Base-by-base conservation (phyloP, 1,284 basidiomycete species). In the Sporisorium graminicola region DNA sequence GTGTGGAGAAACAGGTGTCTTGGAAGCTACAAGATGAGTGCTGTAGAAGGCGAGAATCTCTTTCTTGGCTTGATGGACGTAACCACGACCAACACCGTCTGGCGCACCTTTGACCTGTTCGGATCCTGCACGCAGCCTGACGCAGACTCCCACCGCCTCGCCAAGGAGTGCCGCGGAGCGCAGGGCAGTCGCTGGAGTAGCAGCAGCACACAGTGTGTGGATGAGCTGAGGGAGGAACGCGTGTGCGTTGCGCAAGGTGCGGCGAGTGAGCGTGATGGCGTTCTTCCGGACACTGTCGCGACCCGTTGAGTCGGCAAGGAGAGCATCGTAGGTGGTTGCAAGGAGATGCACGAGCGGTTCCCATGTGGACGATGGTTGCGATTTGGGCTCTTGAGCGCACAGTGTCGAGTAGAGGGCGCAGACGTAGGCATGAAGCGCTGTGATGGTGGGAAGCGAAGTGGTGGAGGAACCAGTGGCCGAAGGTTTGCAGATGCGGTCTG, bases 381-480 rank as follows among this genome's bases (percentile, higher is more conserved):
- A 20, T 31, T 58, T 60, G 14, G 35, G 24, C 26, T 27, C 24
- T n/a, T 9, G 62, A 14, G 18, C 58, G 75, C 90, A 90, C 65
- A 76, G 24, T 20, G 65, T 58, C 16, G 74, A 72, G 80, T 92
- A 93, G 44, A 93, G 85, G 14, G 88, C 88, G 79, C 91, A 91
- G 8, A 90, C 87, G 92, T 93, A 94, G 74, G 88, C 90, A 37
- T 93, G 87, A 7, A 94, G 88, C 20, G 92, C 90, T 80, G 92
- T 92, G 35, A 92, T 79, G 72, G 92, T 90, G 86, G 74, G 50
- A 10, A 80, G 71, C 1, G 82, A 68, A 6, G 78, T 74, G 13
- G 59, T 60, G 55, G 71, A 54, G 2, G 61, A 58, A 44, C 80
- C 75, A 0, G 64, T 29, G 13, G 64, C 18, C 12, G 62, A 57